Percentiles rank a stretch among this genome's conserved stretches.
Conservation (phyloP, 441 rosid species). For the Eutrema salsugineum region DNA sequence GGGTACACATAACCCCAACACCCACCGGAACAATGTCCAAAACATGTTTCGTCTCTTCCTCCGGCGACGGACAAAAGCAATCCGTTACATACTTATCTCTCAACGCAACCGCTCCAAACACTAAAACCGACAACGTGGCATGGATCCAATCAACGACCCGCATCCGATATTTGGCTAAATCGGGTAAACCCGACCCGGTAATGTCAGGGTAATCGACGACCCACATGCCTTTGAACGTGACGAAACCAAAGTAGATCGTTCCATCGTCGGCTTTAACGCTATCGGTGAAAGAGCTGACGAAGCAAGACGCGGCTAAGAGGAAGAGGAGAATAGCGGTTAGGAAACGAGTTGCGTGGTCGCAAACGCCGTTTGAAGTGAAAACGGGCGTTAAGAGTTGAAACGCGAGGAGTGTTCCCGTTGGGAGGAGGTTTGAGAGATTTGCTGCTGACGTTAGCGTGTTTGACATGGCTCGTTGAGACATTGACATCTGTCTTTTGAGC, state of each 20-base stretch:
- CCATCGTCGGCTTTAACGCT: constrained; percentile 48
- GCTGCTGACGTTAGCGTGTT: constrained; percentile 56
- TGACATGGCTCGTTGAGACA: constrained; percentile 50
- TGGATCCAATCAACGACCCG: constrained; percentile 52
- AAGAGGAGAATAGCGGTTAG: constrained; percentile 45
- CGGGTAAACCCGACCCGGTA: constrained; percentile 35
- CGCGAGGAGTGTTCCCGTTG: constrained; percentile 68
- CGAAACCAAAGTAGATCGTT: constrained; percentile 45
- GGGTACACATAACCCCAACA: constrained; percentile 49
- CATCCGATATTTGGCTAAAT: constrained; percentile 42
- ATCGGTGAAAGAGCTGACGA: constrained; percentile 59
- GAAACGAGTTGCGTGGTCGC: constrained; percentile 48
- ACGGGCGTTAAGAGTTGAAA: constrained; percentile 59
- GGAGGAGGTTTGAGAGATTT: constrained; percentile 69
- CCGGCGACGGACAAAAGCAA: constrained; percentile 50
- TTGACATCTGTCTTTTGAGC: constrained; percentile 34
- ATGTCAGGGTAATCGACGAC: constrained; percentile 43
- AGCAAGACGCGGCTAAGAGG: constrained; percentile 51
- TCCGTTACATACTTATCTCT: constrained; percentile 48
- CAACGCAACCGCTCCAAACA: constrained; percentile 56
- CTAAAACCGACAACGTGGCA: constrained; percentile 42
- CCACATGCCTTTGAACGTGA: constrained; percentile 49
- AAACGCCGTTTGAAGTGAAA: constrained; percentile 59
- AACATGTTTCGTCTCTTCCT: constrained; percentile 41
- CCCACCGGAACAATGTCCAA: constrained; percentile 52